These are phyloP conservation scores for Botryotinia convoluta DNA, from an alignment of 2,329 filamentous ascomycete species.

Conservation along the genomic window DNA sequence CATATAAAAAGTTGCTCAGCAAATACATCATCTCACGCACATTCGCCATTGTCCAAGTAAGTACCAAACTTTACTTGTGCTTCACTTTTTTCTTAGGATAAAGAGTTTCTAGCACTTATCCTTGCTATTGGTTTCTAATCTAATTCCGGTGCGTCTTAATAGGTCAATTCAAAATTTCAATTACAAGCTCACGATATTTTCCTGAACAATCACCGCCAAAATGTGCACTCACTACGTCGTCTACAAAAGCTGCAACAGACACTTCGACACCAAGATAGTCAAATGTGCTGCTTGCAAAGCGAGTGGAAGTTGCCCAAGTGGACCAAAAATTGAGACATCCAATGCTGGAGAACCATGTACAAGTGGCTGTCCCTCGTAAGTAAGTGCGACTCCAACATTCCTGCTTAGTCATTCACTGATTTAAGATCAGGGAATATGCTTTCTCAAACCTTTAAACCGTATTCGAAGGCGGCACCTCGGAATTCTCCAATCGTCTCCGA, in stretches of 20 bases:
- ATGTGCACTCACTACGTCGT: constrained; percentile 13
- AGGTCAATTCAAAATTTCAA: constrained; percentile 3
- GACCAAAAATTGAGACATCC: not conserved
- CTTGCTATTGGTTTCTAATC: constrained; percentile 2
- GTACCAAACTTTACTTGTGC: constrained; percentile 3
- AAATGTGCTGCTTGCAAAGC: constrained; percentile 1
- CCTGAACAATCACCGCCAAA: constrained; percentile 2
- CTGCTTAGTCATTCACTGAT: constrained; percentile 2
- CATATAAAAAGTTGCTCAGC: not conserved
- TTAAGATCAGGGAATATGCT: constrained; percentile 1
- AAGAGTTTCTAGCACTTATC: not conserved
- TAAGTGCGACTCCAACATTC: constrained; percentile 12
- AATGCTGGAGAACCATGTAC: constrained; percentile 11
- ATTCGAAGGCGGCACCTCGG: constrained; percentile 1
- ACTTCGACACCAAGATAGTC: not conserved
- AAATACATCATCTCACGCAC: not conserved
- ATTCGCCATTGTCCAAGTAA: constrained; percentile 12
- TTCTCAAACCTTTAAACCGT: constrained; percentile 10
- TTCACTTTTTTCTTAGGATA: not conserved
- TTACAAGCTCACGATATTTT: constrained; percentile 1
- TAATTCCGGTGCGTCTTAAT: not conserved
- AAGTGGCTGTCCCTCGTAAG: constrained; percentile 17
- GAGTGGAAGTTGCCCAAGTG: not conserved
- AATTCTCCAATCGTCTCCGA: constrained; percentile 14
- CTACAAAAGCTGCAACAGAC: constrained; percentile 9